Conservation (phyloP, 768 basidiomycete genomes). For the Pisolithus marmoratus region DNA sequence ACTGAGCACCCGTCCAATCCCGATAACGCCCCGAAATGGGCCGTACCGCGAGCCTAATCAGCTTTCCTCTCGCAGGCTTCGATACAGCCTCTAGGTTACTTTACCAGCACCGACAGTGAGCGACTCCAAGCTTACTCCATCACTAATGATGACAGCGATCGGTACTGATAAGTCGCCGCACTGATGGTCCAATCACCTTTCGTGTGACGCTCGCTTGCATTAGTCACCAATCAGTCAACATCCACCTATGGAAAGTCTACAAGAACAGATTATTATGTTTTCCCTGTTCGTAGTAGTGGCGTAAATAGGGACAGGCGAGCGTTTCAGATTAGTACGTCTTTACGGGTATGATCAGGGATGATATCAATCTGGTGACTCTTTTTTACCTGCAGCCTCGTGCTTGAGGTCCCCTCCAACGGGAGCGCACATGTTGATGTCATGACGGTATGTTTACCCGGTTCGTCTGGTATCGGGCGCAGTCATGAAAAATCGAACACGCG, state of each 20-base stretch:
- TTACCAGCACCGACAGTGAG: background rate
- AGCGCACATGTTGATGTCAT: slow-evolving; percentile 1
- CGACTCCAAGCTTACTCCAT: background rate
- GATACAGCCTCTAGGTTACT: background rate
- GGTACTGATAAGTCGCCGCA: too few relatives aligned
- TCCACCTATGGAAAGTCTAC: slow-evolving; percentile 6
- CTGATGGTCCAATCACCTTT: background rate
- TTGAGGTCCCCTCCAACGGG: background rate
- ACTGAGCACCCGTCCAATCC: slow-evolving; percentile 14
- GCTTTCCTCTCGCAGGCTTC: background rate
- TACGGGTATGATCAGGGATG: background rate
- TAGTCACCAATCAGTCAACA: background rate
- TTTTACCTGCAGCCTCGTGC: background rate
- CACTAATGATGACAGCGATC: background rate
- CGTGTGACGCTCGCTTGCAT: background rate
- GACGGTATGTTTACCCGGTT: slow-evolving; percentile 8
- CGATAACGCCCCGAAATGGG: slow-evolving; percentile 14
- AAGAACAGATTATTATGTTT: background rate
- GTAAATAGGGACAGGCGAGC: background rate
- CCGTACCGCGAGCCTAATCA: slow-evolving; percentile 4
- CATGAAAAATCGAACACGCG: slow-evolving; percentile 27
- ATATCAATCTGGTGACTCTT: background rate
- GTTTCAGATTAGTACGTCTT: background rate
- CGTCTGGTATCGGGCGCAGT: slow-evolving; percentile 25
- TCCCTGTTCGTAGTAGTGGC: background rate